Percentiles rank a stretch among this genome's conserved stretches.
Conservation (phyloP, 225 moss, liverwort and hornwort species). For the Physcomitrium patens region DNA sequence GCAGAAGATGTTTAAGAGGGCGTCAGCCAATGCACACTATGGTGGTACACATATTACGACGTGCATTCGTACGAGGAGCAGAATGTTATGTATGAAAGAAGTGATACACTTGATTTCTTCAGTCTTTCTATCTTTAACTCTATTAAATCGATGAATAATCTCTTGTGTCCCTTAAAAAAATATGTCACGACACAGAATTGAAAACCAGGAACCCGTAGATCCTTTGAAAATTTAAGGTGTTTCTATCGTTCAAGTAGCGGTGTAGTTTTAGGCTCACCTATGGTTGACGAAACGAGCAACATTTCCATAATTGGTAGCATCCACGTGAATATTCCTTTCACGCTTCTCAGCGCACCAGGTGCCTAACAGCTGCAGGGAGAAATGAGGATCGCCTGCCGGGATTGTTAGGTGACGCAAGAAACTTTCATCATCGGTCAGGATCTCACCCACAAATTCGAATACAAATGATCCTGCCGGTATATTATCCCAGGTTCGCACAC, state of each 20-base stretch:
- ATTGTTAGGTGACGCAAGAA: conserved; percentile 55
- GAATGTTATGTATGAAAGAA: no score
- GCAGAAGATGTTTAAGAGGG: neutral
- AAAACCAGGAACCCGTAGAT: neutral
- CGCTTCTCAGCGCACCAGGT: conserved; percentile 80
- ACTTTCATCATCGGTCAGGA: conserved; percentile 72
- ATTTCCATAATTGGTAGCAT: conserved; percentile 77
- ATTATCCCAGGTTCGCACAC: conserved; percentile 64
- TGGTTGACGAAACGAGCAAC: conserved; percentile 90
- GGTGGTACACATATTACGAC: no score
- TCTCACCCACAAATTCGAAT: conserved; percentile 80
- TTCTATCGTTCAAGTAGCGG: no score
- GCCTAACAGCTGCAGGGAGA: conserved; percentile 71
- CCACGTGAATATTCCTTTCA: conserved; percentile 81
- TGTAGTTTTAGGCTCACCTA: conserved; percentile 38
- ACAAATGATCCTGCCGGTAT: conserved; percentile 78
- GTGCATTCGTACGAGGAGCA: no score
- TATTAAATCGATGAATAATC: neutral
- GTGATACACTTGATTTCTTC: no score
- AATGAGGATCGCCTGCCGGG: conserved; percentile 36
- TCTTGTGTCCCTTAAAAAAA: neutral
- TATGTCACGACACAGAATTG: neutral
- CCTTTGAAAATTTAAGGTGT: neutral
- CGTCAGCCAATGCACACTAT: no score
- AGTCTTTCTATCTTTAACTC: no score